These are phyloP conservation scores for Colletotrichum plurivorum DNA, from an alignment of 2,329 filamentous ascomycete genomes.

Conservation along the genomic window DNA sequence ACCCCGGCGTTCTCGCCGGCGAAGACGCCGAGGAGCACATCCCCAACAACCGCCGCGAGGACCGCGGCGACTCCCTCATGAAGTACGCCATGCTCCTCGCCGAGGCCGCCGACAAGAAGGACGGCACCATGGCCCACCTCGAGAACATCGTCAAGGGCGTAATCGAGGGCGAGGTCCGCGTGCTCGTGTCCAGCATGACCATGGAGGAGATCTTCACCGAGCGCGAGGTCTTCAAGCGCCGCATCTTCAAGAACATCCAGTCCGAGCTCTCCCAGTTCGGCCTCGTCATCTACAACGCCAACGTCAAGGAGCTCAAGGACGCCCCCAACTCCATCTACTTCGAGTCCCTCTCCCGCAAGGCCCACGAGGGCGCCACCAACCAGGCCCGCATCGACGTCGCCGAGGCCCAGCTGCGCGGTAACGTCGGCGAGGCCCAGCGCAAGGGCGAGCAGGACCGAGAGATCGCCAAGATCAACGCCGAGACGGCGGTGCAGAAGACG, in stretches of 20 bases:
- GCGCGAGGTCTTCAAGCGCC: slow-evolving; percentile 81
- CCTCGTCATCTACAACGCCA: slow-evolving; percentile 78
- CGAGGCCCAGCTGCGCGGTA: slow-evolving; percentile 75
- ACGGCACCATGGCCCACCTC: slow-evolving; percentile 70
- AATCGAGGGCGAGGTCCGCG: slow-evolving; percentile 89
- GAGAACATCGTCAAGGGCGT: slow-evolving; percentile 91
- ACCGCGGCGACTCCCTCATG: slow-evolving; percentile 74
- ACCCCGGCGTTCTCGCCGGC: slow-evolving; percentile 38
- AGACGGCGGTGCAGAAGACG: slow-evolving; percentile 87
- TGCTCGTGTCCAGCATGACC: slow-evolving; percentile 89
- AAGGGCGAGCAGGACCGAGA: slow-evolving; percentile 86
- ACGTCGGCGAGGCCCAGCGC: slow-evolving; percentile 83
- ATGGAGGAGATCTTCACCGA: slow-evolving; percentile 92
- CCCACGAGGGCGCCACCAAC: slow-evolving; percentile 87
- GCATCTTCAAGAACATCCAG: slow-evolving; percentile 82
- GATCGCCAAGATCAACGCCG: slow-evolving; percentile 89
- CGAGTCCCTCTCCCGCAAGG: slow-evolving; percentile 84
- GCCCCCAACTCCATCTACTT: slow-evolving; percentile 88
- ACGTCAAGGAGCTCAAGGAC: slow-evolving; percentile 90
- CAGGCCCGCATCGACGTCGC: slow-evolving; percentile 80
- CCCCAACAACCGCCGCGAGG: slow-evolving; percentile 56
- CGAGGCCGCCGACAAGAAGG: slow-evolving; percentile 70
- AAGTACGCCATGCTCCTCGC: slow-evolving; percentile 89
- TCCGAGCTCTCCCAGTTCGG: slow-evolving; percentile 86
- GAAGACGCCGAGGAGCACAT: slow-evolving; percentile 39